Percentiles rank a stretch among this genome's conserved stretches.
These are phyloP conservation scores for Phytophthora cactorum DNA, from an alignment of 352 stramenopile species.

Conservation along the genomic window DNA sequence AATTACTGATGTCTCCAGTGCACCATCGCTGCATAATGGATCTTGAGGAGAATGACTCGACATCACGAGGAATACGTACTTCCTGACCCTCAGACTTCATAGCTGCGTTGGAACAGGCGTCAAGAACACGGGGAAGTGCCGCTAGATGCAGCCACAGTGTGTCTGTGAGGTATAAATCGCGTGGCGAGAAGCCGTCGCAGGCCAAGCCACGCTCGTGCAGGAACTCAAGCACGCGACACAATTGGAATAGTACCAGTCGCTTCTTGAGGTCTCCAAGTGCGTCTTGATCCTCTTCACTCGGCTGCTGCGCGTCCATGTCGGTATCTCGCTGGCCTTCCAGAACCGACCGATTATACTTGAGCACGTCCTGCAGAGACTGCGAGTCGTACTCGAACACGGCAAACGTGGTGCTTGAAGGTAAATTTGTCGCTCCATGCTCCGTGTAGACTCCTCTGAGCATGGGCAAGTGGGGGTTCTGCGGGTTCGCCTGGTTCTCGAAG, in stretches of 20 bases:
- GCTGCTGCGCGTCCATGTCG: constrained; percentile 26
- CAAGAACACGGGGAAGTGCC: constrained; percentile 36
- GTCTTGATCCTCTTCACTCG: constrained; percentile 27
- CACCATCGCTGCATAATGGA: constrained; percentile 91
- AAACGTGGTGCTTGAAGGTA: constrained; percentile 32
- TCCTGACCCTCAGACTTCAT: background rate
- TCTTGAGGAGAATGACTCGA: constrained; percentile 26
- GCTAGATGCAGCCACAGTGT: constrained; percentile 59
- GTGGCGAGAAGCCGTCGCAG: constrained; percentile 50
- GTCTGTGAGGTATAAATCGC: constrained; percentile 54
- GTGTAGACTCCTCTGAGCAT: constrained; percentile 46
- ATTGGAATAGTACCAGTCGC: constrained; percentile 73
- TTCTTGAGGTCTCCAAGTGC: constrained; percentile 62
- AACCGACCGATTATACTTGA: constrained; percentile 74
- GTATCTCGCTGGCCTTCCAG: constrained; percentile 43
- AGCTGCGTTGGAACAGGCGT: constrained; percentile 1
- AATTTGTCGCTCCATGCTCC: background rate
- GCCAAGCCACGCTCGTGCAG: constrained; percentile 50
- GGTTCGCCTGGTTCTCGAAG: constrained; percentile 33
- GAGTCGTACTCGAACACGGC: constrained; percentile 74
- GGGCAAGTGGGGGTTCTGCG: constrained; percentile 39
- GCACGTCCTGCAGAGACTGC: constrained; percentile 69
- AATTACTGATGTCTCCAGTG: constrained; percentile 89
- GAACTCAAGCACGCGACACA: constrained; percentile 52
- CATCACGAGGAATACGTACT: constrained; percentile 12